Conservation (phyloP, 352 stramenopile species). For the Aphanomyces euteiches region DNA sequence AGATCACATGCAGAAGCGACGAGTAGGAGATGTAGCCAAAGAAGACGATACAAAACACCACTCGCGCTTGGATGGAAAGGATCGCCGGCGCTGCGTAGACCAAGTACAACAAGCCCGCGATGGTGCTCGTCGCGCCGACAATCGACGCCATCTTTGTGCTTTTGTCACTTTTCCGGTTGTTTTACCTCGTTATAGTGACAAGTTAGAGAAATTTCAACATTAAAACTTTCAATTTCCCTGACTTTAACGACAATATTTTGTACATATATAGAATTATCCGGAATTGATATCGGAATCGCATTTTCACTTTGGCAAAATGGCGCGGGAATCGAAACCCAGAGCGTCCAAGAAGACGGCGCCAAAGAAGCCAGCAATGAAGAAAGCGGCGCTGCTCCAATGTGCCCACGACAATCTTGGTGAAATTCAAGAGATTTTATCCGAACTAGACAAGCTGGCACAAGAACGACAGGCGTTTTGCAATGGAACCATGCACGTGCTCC, state of each 20-base stretch:
- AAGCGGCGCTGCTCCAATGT: constrained; percentile 7
- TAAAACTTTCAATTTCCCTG: no score
- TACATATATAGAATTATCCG: neutral
- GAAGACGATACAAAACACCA: constrained; percentile 2
- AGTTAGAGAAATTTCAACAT: no score
- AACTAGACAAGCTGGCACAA: constrained; percentile 15
- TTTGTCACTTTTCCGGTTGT: no score
- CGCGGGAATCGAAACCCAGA: neutral
- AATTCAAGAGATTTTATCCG: constrained; percentile 10
- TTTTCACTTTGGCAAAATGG: neutral
- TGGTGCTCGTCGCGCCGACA: no score
- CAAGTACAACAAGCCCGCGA: neutral
- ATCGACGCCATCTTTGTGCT: no score
- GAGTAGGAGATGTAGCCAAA: constrained; percentile 7
- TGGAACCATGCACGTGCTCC: neutral
- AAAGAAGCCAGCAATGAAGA: constrained; percentile 8
- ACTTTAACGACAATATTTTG: no score
- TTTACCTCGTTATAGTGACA: no score
- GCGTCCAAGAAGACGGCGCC: neutral
- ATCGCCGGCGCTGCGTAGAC: neutral
- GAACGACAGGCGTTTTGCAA: neutral
- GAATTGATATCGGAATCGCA: neutral
- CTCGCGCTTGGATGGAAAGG: constrained; percentile 4
- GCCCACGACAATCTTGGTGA: constrained; percentile 16
- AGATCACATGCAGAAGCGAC: constrained; percentile 8